These are phyloP conservation scores for Stagonosporopsis cucurbitacearum DNA, from an alignment of 2,329 filamentous ascomycete genomes.

Conservation along the genomic window DNA sequence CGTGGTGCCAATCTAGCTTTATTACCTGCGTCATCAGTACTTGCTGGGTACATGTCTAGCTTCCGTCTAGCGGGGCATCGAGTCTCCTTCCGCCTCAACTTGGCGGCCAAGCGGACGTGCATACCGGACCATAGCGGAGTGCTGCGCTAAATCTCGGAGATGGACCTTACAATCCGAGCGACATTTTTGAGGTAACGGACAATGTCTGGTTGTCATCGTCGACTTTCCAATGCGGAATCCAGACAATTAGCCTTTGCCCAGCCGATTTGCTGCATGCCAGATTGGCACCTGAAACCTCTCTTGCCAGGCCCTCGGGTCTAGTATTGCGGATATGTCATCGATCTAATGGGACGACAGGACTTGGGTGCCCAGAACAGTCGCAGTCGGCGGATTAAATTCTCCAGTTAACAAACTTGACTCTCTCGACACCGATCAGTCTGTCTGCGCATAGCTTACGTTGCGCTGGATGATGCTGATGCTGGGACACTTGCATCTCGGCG, in stretches of 20 bases:
- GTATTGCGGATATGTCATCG: not conserved
- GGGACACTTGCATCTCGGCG: not conserved
- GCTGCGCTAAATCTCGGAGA: not conserved
- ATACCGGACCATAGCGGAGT: not conserved
- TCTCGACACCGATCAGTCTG: not conserved
- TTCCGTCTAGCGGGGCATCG: not conserved
- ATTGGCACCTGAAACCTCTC: not conserved
- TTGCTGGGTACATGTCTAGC: not conserved
- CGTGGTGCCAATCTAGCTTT: not conserved
- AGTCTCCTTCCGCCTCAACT: slow-evolving; percentile 3
- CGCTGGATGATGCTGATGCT: not conserved
- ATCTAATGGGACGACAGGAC: not conserved
- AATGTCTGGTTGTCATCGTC: not conserved
- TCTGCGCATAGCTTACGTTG: not conserved
- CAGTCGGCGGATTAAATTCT: not conserved
- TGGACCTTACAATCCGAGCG: not conserved
- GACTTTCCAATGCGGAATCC: not conserved
- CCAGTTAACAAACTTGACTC: not conserved
- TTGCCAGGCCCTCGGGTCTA: not conserved
- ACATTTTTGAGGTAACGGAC: not conserved
- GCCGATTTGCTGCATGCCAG: not conserved
- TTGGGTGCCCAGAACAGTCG: not conserved
- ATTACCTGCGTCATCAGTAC: not conserved
- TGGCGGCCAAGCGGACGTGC: slow-evolving; percentile 5
- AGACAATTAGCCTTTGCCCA: not conserved